Evolutionary conservation across 805 yeast genomes (phyloP), one percentile per base, ranked within the genome.

Genomic region (Monosporozyma yasuniensis): DNA sequence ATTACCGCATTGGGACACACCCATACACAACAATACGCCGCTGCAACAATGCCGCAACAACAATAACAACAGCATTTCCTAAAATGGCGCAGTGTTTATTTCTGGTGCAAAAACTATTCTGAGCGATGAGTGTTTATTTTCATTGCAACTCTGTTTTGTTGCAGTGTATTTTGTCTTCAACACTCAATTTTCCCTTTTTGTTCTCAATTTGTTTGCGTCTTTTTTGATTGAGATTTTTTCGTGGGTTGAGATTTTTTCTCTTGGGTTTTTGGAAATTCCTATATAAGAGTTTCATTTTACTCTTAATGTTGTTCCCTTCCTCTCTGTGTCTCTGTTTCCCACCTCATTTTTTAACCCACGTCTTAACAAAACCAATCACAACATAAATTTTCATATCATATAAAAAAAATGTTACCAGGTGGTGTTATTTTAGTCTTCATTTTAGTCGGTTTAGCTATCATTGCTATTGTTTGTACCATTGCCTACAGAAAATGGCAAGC

Each of bases 371-470:
- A 42, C 22, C 22, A 47, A 12, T 22, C 37, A 22, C 30, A 48
- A 39, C 34, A 48, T 32, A 44, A 28, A 30, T 34, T 27, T 38
- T 32, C 32, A 44, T 25, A 23, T n/a, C 21, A n/a, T 16, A 14
- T 42, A 49, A 44, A 35, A 52, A 62, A 63, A 65, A 81, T 80
- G 84, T 74, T 81, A 65, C 86, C 87, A 69, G 74, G 81, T 56
- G 87, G 87, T 72, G 87, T 82, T 72, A 81, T 81, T 68, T 74
- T 81, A 67, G 87, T 82, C 58, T 80, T 81, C 71, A 71, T 67
- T 52, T 57, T 67, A 51, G 65, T 65, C 56, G 65, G 62, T 55
- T 61, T 66, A 57, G 67, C 71, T 51, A 48, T 57, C 57, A 50
- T 59, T 53, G 70, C 66, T 51, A 60, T 67, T 50, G 44, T 64